These are phyloP conservation scores for Termitomyces sp. DNA, from an alignment of 768 basidiomycete genomes.

Conservation along the genomic window DNA sequence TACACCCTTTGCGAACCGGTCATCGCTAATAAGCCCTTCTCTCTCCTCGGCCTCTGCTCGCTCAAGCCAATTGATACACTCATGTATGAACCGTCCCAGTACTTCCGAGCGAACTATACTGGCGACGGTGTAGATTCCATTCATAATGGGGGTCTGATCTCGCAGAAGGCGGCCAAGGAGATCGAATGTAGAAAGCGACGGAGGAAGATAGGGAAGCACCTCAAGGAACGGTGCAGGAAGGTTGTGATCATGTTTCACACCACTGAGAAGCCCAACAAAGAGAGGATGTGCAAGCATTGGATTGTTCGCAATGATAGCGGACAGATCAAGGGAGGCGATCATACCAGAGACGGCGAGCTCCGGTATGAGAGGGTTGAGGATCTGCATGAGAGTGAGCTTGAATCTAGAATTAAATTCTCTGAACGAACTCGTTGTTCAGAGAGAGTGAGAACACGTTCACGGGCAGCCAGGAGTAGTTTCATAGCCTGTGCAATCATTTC, in stretches of 20 bases:
- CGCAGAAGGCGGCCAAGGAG: conserved; percentile 66
- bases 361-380: conserved; percentile 48
- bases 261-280: conserved; percentile 52
- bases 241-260: conserved; percentile 29
- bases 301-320: conserved; percentile 64
- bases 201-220: conserved; percentile 62
- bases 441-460: conserved; percentile 69
- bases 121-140: conserved; percentile 53
- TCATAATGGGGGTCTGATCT: conserved; percentile 47
- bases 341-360: conserved; percentile 45
- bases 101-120: conserved; percentile 63
- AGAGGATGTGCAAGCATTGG: conserved; percentile 68
- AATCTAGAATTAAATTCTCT: background rate
- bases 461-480: conserved; percentile 65
- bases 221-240: conserved; percentile 55
- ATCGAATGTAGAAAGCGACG: conserved; percentile 71
- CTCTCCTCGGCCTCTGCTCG: conserved; percentile 65
- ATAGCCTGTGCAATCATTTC: conserved; percentile 61
- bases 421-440: conserved; percentile 70
- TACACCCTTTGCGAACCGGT: conserved; percentile 69
- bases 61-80: conserved; percentile 68
- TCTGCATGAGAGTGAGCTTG: conserved; percentile 29
- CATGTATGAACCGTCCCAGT: conserved; percentile 69
- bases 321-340: conserved; percentile 66
- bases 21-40: conserved; percentile 67